Evolutionary conservation across 176 grass and related monocot genomes (phyloP).

Genomic region (Oryza punctata): DNA sequence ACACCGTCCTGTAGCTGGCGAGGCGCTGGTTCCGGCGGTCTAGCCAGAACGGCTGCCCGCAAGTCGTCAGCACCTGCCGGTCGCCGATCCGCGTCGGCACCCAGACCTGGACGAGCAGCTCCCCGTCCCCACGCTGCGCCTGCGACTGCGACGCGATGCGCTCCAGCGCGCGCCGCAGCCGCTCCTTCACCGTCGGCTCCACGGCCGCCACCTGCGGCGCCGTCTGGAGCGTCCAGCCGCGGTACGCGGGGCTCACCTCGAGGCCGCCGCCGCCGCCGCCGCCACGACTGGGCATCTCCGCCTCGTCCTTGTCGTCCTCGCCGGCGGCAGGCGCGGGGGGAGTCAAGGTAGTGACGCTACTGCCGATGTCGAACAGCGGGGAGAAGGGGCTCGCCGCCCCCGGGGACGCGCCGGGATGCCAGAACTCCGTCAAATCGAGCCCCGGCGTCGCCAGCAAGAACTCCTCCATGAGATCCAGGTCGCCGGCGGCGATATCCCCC

Average conservation of each 20-base stretch:
- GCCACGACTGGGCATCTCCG: background rate
- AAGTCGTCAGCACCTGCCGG: slow-evolving; percentile 81
- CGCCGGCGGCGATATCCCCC: slow-evolving; percentile 41
- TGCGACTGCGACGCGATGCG: slow-evolving; percentile 59
- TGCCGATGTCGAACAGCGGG: slow-evolving; percentile 50
- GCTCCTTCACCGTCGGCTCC: slow-evolving; percentile 51
- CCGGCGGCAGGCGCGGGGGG: background rate
- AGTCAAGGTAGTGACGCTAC: slow-evolving; percentile 37
- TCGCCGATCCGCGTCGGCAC: slow-evolving; percentile 67
- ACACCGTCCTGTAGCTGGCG: slow-evolving; percentile 62
- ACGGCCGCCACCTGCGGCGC: background rate
- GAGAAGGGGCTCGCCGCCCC: slow-evolving; percentile 28
- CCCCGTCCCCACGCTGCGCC: slow-evolving; percentile 42
- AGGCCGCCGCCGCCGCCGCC: too few species aligned
- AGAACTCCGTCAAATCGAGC: slow-evolving; percentile 55
- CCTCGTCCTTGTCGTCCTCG: background rate
- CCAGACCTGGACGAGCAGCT: slow-evolving; percentile 89
- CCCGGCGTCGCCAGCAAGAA: slow-evolving; percentile 44
- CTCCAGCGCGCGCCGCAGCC: slow-evolving; percentile 62
- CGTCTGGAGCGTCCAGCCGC: slow-evolving; percentile 31
- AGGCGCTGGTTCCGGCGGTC: slow-evolving; percentile 57
- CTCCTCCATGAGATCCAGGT: slow-evolving; percentile 82
- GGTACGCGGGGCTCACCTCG: background rate
- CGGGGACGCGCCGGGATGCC: slow-evolving; percentile 4
- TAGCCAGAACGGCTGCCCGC: slow-evolving; percentile 77